Base-by-base conservation (phyloP, 768 basidiomycete genomes). In the Termitomyces sp. region DNA sequence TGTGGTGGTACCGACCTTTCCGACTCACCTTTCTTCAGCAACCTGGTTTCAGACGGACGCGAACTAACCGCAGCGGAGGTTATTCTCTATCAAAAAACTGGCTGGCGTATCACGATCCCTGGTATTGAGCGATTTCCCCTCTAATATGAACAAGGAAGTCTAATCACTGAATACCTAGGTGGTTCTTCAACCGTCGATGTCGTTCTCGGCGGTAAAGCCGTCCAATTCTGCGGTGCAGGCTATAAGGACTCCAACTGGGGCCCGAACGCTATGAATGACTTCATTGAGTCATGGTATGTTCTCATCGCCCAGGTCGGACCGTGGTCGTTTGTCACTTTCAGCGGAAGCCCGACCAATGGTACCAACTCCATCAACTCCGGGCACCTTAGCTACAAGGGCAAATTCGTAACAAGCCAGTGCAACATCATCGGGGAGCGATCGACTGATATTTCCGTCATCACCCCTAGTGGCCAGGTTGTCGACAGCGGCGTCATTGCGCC, bases 191-290 rank as follows among this genome's bases (percentile, higher is more conserved):
- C 40, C 19, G 60, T 62, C 21, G 51, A 58, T 48, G 25, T 56
- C 32, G 42, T 53, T 32, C 41, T 62, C 21, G 54, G 50, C 8
- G 60, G 60, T 27, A 59, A 59, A 43, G 11, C 45, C 10, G 51
- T 62, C 21, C 40, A 44, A 34, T 62, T 62, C 45, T 34, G 10
- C 12, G 60, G 60, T 25, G 35, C 53, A 38, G 60, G 60, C 19
- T 62, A 62, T 42, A 62, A 62, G 48, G 60, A 62, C 29, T 62
- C 60, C 8, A 62, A 62, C 46, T 62, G 60, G 60, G 54, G 53
- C 16, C 51, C 60, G 8, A 49, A 58, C 35, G 60, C 60, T 29
- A 56, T 62, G 57, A 62, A 62, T 35, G 57, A 58, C 42, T 62
- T 62, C 42, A 45, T 62, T 19, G 19, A 48, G 38, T 53, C 60